These are phyloP conservation scores for Cladosporium sp. DNA, from an alignment of 2,329 filamentous ascomycete genomes.

Conservation along the genomic window DNA sequence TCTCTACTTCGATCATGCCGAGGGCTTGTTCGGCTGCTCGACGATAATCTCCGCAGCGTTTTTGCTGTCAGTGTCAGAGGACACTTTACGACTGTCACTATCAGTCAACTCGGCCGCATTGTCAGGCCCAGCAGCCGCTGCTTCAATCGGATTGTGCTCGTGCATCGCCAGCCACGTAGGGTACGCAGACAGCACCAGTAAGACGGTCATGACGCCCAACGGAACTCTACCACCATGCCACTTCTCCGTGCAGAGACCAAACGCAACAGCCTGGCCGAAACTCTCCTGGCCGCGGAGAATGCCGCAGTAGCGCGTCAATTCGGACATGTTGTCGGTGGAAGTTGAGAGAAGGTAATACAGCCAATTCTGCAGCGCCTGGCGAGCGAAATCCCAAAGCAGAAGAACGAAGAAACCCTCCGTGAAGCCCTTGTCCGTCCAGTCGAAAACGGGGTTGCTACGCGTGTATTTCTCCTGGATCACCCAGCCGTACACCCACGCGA, in stretches of 20 bases:
- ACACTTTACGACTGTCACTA: neutral
- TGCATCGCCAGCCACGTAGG: slow-evolving; percentile 31
- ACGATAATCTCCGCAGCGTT: neutral
- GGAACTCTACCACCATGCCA: slow-evolving; percentile 42
- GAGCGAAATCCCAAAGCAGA: slow-evolving; percentile 47
- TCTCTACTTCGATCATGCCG: too few species aligned
- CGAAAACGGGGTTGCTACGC: slow-evolving; percentile 38
- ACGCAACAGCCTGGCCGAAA: slow-evolving; percentile 42
- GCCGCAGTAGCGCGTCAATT: slow-evolving; percentile 41
- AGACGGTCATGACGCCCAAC: slow-evolving; percentile 36
- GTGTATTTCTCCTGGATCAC: slow-evolving; percentile 45
- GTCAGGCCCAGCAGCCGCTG: neutral
- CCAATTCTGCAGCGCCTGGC: slow-evolving; percentile 53
- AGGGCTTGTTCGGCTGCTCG: slow-evolving; percentile 5
- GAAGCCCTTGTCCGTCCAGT: slow-evolving; percentile 43
- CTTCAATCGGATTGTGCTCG: slow-evolving; percentile 26
- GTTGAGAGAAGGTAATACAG: slow-evolving; percentile 53
- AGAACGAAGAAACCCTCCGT: slow-evolving; percentile 46
- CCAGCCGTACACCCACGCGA: slow-evolving; percentile 46
- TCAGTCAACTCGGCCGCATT: neutral
- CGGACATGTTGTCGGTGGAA: slow-evolving; percentile 53
- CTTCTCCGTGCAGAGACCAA: slow-evolving; percentile 39
- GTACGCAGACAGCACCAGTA: slow-evolving; percentile 26
- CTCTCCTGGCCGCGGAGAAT: slow-evolving; percentile 43
- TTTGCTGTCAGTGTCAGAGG: neutral